Evolutionary conservation across 345 rosid species (phyloP), one percentile per base, ranked within the genome.

Genomic region (Populus simonii): DNA sequence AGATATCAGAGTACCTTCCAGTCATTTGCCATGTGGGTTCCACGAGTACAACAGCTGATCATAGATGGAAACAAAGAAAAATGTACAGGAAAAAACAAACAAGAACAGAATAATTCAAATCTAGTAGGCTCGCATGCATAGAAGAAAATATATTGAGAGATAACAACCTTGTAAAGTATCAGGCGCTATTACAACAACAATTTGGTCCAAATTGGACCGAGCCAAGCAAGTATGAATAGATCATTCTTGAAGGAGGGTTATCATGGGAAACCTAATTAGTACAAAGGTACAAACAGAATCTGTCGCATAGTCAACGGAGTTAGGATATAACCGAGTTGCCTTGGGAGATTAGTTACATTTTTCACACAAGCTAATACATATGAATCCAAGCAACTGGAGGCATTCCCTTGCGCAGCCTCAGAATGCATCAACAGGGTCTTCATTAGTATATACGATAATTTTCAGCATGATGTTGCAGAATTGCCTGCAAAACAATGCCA

Each of bases 401-500:
- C 78, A 38, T 72, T 49, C 27, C 66, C 72, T 67, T 74, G 55
- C n/a, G 27, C 74, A 6, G 61, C 27, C 71, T 53, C 70, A 63
- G 75, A 45, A 45, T 47, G 61, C 80, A 59, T 41, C 74, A 66
- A 22, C 75, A 7, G 66, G 79, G 55, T 35, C 74, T 29, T 36
- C 71, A 12, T 79, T 31, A 80, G 70, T 67, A 86, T 74, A 88
- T 82, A 29, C 80, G 84, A 69, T 74, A 84, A 63, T 73, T 81
- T 73, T 82, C 72, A 39, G 83, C 81, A 73, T 73, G 71, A 41
- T 78, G 83, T 65, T 77, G 86, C 82, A 84, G 75, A 71, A 82
- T 66, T 72, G 85, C 88, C 88, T 85, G 82, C 27, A 77, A 76
- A 76, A 79, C 10, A 29, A 65, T 68, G 27, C 7, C 47, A 13